Evolutionary conservation across 2,329 filamentous ascomycete genomes (phyloP).

Genomic region (Monilinia laxa): DNA sequence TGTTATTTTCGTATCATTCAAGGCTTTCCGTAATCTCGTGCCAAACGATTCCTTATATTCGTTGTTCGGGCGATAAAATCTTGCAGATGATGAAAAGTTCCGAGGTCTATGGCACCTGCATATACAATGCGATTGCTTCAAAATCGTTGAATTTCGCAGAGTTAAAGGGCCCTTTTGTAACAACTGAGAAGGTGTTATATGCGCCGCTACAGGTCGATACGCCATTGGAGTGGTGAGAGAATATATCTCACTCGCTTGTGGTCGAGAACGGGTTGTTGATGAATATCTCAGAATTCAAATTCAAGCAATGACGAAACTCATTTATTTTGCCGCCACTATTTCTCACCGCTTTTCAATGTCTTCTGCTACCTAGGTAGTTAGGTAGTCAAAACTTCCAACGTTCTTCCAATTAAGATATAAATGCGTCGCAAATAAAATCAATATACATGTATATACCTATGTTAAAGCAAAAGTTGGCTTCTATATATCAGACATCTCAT

Average conservation of each 20-base stretch:
- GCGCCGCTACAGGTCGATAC: constrained; percentile 7
- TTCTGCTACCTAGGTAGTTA: no score
- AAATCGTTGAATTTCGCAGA: constrained; percentile 21
- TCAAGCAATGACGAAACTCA: constrained; percentile 19
- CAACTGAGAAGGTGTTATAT: background rate
- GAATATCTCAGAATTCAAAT: background rate
- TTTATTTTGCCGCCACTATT: constrained; percentile 13
- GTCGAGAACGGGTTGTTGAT: background rate
- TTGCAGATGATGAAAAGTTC: constrained; percentile 36
- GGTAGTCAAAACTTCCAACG: background rate
- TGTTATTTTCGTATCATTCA: constrained; percentile 63
- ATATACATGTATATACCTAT: background rate
- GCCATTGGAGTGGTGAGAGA: constrained; percentile 10
- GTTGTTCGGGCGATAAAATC: constrained; percentile 30
- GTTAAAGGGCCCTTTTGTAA: background rate
- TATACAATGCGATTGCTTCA: constrained; percentile 26
- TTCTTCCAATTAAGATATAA: background rate
- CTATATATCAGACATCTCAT: background rate
- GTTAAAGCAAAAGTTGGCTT: background rate
- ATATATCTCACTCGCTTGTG: constrained; percentile 9
- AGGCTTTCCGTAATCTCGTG: constrained; percentile 54
- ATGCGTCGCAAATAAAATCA: background rate
- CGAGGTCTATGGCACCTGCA: constrained; percentile 31
- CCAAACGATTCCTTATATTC: constrained; percentile 40
- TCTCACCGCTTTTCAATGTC: constrained; percentile 10